Evolutionary conservation across 306 rosid genomes (phyloP), one percentile per base, ranked within the genome.

Genomic region (Cucurbita maxima): DNA sequence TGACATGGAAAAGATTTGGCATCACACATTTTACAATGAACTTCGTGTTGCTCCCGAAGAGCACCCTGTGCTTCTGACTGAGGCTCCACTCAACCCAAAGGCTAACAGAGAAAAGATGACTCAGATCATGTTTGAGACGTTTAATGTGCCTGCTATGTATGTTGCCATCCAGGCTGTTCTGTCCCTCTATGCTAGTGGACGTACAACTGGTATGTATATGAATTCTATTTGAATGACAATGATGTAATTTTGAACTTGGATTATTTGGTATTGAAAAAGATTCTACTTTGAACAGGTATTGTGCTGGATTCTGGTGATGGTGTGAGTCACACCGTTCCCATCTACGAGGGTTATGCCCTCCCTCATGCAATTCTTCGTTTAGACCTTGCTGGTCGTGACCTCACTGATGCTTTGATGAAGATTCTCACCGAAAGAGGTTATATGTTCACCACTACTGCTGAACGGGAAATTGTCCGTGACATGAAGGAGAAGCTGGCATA

Each of bases 301-400:
- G 84, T 81, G 76, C 59, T 81, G 71, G 84, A 81, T 48, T 81
- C 84, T 81, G 84, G 84, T 69, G 84, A 81, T 60, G 84, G 84
- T 68, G 84, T 81, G 69, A 77, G 81, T 77, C 84, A 77, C 56
- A 81, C 81, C 15, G 84, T 81, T 68, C 84, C 84, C 61, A 81
- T 81, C 62, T 81, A 77, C 0, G 81, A 74, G 70, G 84, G 84
- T 53, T 77, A 74, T 20, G 84, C 81, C 2, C 79, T 81, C 38
- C 84, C 84, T 37, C 84, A 81, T 75, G 84, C 84, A 43, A 81
- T 81, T 25, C 81, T 81, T 18, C 81, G 84, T 73, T 76, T 81
- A 72, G 84, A 81, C 62, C 84, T 81, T 69, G 84, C 84, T 59
- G 84, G 84, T 61, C 76, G 84, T 58, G 84, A 81, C 56, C 79